Evolutionary conservation across 2,329 filamentous ascomycete species (phyloP).

Genomic region (Trichoderma gracile): DNA sequence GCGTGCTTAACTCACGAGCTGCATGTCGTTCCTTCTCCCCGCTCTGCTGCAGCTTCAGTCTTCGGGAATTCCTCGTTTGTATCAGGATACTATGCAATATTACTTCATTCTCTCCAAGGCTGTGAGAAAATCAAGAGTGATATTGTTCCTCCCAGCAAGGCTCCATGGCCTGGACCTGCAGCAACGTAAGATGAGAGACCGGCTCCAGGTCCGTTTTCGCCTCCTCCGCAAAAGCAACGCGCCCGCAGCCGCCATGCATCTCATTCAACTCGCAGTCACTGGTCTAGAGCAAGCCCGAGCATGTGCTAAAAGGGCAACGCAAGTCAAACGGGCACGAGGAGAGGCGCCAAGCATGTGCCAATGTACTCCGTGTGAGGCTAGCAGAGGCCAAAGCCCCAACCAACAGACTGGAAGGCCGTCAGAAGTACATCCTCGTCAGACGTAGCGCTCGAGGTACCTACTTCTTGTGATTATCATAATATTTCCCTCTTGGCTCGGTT

Average conservation of each 20-base stretch:
- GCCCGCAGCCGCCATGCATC: slow-evolving; percentile 19
- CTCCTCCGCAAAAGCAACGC: slow-evolving; percentile 14
- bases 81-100: no score
- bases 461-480: slow-evolving; percentile 4
- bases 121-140: no score
- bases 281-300: neutral
- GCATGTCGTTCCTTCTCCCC: neutral
- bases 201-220: slow-evolving; percentile 18
- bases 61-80: neutral
- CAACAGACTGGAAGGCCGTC: no score
- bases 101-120: no score
- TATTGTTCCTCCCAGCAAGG: neutral
- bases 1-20: neutral
- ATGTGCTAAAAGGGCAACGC: neutral
- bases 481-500: neutral
- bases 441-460: neutral
- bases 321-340: neutral
- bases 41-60: neutral
- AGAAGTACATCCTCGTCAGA: neutral
- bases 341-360: neutral
- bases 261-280: neutral
- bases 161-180: neutral
- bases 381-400: neutral
- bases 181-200: neutral
- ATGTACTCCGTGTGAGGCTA: slow-evolving; percentile 18